These are phyloP conservation scores for Geotrichum candidum DNA, from an alignment of 1,139 yeast species.

Conservation along the genomic window DNA sequence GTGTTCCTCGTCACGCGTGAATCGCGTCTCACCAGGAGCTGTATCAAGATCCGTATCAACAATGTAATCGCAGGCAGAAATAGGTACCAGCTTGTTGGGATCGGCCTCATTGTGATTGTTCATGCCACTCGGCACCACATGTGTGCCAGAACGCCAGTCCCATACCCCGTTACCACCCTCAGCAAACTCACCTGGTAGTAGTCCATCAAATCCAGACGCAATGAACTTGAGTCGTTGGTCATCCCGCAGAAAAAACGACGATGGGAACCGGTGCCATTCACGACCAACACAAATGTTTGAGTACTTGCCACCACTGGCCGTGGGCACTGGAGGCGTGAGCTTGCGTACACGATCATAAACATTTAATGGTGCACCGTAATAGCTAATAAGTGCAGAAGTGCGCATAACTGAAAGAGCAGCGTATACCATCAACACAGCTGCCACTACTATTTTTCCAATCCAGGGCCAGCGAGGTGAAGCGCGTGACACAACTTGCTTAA, in stretches of 20 bases:
- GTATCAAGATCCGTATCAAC: constrained; percentile 31
- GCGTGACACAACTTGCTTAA: not conserved
- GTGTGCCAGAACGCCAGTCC: constrained; percentile 25
- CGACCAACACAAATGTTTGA: constrained; percentile 75
- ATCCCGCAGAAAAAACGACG: constrained; percentile 70
- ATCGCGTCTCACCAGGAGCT: constrained; percentile 25
- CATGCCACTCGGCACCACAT: constrained; percentile 55
- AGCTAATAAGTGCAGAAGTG: constrained; percentile 31
- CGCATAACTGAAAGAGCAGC: constrained; percentile 28
- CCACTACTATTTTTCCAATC: not conserved
- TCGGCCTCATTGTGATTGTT: constrained; percentile 58
- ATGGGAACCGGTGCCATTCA: constrained; percentile 93
- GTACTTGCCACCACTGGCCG: constrained; percentile 35
- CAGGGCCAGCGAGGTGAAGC: not conserved
- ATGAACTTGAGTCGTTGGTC: constrained; percentile 59
- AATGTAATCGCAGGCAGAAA: constrained; percentile 33
- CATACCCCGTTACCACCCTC: constrained; percentile 36
- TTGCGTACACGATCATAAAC: constrained; percentile 25
- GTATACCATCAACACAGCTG: constrained; percentile 1
- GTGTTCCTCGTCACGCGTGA: constrained; percentile 23
- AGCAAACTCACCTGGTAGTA: constrained; percentile 79
- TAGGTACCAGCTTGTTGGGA: constrained; percentile 24
- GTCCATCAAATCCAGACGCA: constrained; percentile 74
- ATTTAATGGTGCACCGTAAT: constrained; percentile 36
- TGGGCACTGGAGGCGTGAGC: not conserved